Conservation (phyloP, 306 rosid species). For the Spatholobus suberectus region DNA sequence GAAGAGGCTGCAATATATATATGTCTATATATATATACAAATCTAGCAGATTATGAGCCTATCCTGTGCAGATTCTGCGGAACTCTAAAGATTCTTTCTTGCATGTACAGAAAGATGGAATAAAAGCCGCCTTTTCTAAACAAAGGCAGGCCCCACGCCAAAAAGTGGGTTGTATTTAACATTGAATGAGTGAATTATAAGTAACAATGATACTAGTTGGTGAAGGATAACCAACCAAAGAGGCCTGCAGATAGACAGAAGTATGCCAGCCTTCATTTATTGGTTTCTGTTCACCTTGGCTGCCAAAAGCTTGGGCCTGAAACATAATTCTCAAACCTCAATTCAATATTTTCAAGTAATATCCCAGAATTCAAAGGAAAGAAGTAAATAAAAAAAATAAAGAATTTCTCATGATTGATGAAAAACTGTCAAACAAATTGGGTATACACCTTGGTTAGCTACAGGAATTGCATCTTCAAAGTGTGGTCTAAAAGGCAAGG, state of each 20-base stretch:
- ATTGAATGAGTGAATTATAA: constrained; percentile 23
- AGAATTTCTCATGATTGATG: background rate
- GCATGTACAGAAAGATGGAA: constrained; percentile 51
- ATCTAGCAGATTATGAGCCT: constrained; percentile 52
- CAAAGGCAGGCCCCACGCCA: constrained; percentile 55
- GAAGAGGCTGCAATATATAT: constrained; percentile 68
- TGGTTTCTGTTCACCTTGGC: constrained; percentile 66
- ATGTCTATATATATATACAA: constrained; percentile 60
- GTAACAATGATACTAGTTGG: constrained; percentile 3
- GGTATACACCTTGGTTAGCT: constrained; percentile 66
- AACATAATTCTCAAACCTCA: constrained; percentile 43
- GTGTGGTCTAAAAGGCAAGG: constrained; percentile 70
- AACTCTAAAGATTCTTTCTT: constrained; percentile 46
- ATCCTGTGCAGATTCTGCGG: constrained; percentile 48
- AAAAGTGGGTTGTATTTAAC: constrained; percentile 55
- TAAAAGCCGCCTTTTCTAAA: constrained; percentile 41
- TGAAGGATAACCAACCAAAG: background rate
- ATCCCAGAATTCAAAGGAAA: constrained; percentile 16
- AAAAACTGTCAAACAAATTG: constrained; percentile 9
- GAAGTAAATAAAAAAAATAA: background rate
- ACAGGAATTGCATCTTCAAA: constrained; percentile 81
- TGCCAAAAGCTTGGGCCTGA: constrained; percentile 93
- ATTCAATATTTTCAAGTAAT: constrained; percentile 2
- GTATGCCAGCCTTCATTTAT: constrained; percentile 48
- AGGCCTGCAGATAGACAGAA: constrained; percentile 23